Base-by-base conservation (phyloP, 1,139 yeast species). In the Kodamaea alishanica region DNA sequence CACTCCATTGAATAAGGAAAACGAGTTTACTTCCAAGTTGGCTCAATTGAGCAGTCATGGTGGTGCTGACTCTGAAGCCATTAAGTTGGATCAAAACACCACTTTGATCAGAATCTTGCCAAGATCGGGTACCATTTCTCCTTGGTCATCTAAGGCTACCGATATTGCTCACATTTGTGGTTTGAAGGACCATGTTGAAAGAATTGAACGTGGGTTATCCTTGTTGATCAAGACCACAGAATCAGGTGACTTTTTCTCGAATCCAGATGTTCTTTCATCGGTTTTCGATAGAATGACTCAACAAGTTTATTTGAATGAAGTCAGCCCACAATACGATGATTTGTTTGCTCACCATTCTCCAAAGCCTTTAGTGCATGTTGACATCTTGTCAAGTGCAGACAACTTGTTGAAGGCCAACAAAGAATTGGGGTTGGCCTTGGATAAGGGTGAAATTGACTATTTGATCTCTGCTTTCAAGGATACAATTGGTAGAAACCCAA, bases 111-210 rank as follows among this genome's bases (percentile, higher is more conserved):
- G 95, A 59, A 75, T 94, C 40, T 73, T 90, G 42, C 98, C 99
- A 34, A 80, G 98, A 62, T 73, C 92, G 7, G 98, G 98, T 44
- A 92, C 98, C 22, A 89, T 92, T 49, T 90, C 97, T 23, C 98
- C 98, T 26, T 94, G 99, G 99, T 88, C 97, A 11, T 90, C 98
- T 11, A 94, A 94, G 67, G 99, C 99, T 28, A 90, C 98, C 33
- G 92, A 92, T 63, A 94, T 94, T 51, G 78, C 94, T 37, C 79
- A 80, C 42, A 95, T 86, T 38, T 88, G 97, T 67, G 97, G 97
- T 6, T 74, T 92, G 44, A 75, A 73, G 31, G 73, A 73, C 10
- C 75, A 73, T 44, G 73, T 92, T 33, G 85, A 80, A 55, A 77
- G 98, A 52, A 81, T 94, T 41, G 99, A 94, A 70, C 79, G 98